These are phyloP conservation scores for Hypoxylon sp. DNA, from an alignment of 2,329 filamentous ascomycete species.

Conservation along the genomic window DNA sequence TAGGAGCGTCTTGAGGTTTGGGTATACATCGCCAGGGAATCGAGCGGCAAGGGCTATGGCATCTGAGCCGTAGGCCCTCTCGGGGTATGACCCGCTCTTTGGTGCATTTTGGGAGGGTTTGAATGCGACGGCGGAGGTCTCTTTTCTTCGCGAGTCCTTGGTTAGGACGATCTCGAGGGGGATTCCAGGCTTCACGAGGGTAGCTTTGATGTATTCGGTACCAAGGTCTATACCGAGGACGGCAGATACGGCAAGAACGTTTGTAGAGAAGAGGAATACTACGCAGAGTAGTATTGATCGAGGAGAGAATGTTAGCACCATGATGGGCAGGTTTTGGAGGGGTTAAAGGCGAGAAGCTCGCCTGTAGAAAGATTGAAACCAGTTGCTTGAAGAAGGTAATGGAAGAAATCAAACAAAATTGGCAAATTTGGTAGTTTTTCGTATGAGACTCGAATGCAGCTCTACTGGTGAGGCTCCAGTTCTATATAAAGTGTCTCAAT, in stretches of 20 bases:
- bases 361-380: slow-evolving; percentile 42
- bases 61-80: slow-evolving; percentile 92
- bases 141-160: slow-evolving; percentile 97
- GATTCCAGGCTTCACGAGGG: slow-evolving; percentile 94
- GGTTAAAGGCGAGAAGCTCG: slow-evolving; percentile 49
- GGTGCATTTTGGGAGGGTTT: slow-evolving; percentile 81
- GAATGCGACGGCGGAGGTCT: slow-evolving; percentile 90
- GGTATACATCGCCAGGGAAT: slow-evolving; percentile 93
- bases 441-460: slow-evolving; percentile 10
- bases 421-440: slow-evolving; percentile 1
- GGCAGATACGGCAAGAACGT: slow-evolving; percentile 71
- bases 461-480: slow-evolving; percentile 24
- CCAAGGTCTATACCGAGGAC: slow-evolving; percentile 94
- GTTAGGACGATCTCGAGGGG: slow-evolving; percentile 98
- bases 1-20: slow-evolving; percentile 92
- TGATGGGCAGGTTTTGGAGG: slow-evolving; percentile 50
- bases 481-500: slow-evolving; percentile 31
- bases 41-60: slow-evolving; percentile 87
- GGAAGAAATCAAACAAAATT: slow-evolving; percentile 8
- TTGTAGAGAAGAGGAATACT: slow-evolving; percentile 59
- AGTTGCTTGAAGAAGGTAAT: slow-evolving; percentile 25
- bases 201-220: slow-evolving; percentile 96
- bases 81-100: slow-evolving; percentile 78
- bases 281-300: slow-evolving; percentile 55
- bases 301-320: slow-evolving; percentile 55